phyloP scores from a whole-genome alignment of 768 basidiomycete species.

The Steccherinum ochraceum region DNA sequence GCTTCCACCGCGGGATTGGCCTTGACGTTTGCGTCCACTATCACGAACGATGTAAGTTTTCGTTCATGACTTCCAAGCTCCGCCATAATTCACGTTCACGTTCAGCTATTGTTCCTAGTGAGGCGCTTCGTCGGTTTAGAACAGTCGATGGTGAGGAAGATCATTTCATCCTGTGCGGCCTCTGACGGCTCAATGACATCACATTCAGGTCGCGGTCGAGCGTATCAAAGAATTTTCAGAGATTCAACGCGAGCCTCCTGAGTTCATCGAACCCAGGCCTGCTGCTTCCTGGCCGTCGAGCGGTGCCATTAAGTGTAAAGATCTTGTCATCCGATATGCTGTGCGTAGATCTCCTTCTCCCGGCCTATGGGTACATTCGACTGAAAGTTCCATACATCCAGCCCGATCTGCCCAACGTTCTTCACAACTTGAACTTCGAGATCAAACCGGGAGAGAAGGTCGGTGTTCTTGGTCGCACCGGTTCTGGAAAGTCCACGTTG shows the following conservation, averaged over 20 bases:
- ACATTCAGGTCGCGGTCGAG: slow-evolving; percentile 69
- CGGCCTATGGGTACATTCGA: background rate
- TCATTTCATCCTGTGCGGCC: background rate
- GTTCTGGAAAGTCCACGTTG: slow-evolving; percentile 68
- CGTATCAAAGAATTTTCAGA: slow-evolving; percentile 91
- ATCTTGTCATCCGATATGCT: slow-evolving; percentile 73
- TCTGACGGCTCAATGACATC: background rate
- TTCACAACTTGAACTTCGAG: slow-evolving; percentile 73
- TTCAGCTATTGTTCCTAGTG: slow-evolving; percentile 60
- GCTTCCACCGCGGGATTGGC: slow-evolving; percentile 86
- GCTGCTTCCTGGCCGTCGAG: slow-evolving; percentile 69
- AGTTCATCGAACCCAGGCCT: slow-evolving; percentile 85
- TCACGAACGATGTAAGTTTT: slow-evolving; percentile 58
- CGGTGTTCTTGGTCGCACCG: slow-evolving; percentile 67
- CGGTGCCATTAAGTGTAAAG: slow-evolving; percentile 65
- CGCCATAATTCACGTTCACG: slow-evolving; percentile 14
- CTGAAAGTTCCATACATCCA: slow-evolving; percentile 22
- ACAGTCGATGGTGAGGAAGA: slow-evolving; percentile 72
- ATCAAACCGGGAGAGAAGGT: slow-evolving; percentile 76
- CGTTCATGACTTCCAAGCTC: background rate
- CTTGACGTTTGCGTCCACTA: slow-evolving; percentile 73
- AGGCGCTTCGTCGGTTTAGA: slow-evolving; percentile 83
- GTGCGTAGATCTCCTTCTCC: slow-evolving; percentile 34
- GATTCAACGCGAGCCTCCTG: slow-evolving; percentile 67
- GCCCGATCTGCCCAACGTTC: slow-evolving; percentile 83